A percentile compares a stretch with the other conserved stretches of the same genome.
phyloP scores from a whole-genome alignment of 352 stramenopile species.

The Thraustotheca clavata region DNA sequence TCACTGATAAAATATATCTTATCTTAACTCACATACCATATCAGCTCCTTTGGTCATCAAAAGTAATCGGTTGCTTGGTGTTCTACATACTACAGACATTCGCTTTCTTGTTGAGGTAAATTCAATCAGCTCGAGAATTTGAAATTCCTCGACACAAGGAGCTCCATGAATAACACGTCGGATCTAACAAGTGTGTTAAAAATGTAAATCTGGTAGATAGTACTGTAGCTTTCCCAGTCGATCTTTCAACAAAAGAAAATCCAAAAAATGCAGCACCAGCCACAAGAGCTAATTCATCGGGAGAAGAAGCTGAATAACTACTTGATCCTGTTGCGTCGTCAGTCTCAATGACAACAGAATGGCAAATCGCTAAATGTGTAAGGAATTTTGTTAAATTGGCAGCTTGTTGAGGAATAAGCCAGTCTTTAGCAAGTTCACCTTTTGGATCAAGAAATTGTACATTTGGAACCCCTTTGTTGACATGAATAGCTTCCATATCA shows the following conservation, averaged over 20 bases:
- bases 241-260: conserved; percentile 57
- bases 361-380: conserved; percentile 69
- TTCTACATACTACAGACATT: conserved; percentile 96
- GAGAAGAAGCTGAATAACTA: conserved; percentile 71
- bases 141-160: conserved; percentile 44
- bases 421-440: conserved; percentile 40
- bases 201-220: conserved; percentile 14
- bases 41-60: conserved; percentile 81
- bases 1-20: neutral
- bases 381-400: conserved; percentile 77
- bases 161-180: conserved; percentile 22
- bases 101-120: conserved; percentile 98
- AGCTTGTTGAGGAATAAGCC: conserved; percentile 40
- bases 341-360: conserved; percentile 78
- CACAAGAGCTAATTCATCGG: conserved; percentile 72
- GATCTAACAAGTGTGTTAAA: neutral
- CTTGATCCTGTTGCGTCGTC: conserved; percentile 26
- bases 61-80: conserved; percentile 49
- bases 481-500: conserved; percentile 51
- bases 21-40: conserved; percentile 35
- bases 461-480: conserved; percentile 51
- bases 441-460: conserved; percentile 76
- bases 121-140: conserved; percentile 94
- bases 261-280: conserved; percentile 75
- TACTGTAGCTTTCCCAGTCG: conserved; percentile 57